Base-by-base conservation (phyloP, 2,329 filamentous ascomycete genomes). In the Phialocephala sp. region DNA sequence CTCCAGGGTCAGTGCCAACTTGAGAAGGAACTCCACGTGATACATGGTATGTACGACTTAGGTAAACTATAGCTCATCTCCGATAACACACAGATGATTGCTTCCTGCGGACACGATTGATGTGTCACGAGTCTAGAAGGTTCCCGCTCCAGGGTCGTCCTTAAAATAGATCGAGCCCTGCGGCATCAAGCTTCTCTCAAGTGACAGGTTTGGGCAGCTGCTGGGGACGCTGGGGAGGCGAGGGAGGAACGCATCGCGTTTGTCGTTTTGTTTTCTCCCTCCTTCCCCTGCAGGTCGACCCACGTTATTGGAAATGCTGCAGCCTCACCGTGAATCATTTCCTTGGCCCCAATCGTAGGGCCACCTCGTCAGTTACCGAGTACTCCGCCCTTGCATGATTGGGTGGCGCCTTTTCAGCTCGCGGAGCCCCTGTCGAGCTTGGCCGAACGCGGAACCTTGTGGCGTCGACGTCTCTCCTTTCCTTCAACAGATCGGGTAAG, bases 281-380 rank as follows among this genome's bases (percentile, higher is more conserved):
- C 24, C 18, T 54, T 54, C 11, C 50, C 50, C 50, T 54, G 50
- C 50, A 54, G 22, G 15, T 35, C 50, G 11, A 32, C 15, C 50
- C 50, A 54, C 50, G 22, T 14, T 54, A 54, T 54, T 54, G 50
- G 50, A 54, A 54, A 54, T 27, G 9, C 50, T 32, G 32, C 11
- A 54, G 50, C 50, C 24, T 54, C 50, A 32, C 45, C 45, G 45
- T 50, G 45, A 50, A 11, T 24, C 20, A 32, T 54, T 32, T 54
- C 27, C 50, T 54, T 54, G 50, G 50, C 50, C 4, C 50, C 50
- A 54, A 54, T 54, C 50, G 32, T 6, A 32, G 6, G 3, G 27
- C 27, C 27, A 32, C 27, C 6, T 35, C 8, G 27, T 32, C 50
- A 22, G 5, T 54, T 35, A 54, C 50, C 50, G 50, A 54, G 50